These are phyloP conservation scores for Colletotrichum sublineola DNA, from an alignment of 2,329 filamentous ascomycete genomes.

Conservation along the genomic window DNA sequence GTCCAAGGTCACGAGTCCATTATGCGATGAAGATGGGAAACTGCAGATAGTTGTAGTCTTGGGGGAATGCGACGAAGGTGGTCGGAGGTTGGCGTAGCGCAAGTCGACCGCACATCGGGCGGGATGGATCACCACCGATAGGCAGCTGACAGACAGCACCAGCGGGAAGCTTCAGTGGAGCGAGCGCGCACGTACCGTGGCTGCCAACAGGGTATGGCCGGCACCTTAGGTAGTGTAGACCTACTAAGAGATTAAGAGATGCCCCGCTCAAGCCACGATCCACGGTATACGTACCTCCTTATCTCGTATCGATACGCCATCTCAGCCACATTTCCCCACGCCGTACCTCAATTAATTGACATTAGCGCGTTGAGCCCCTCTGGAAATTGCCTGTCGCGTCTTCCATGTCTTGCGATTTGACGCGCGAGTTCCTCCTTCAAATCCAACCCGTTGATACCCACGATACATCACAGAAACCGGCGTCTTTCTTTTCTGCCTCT, in stretches of 20 bases:
- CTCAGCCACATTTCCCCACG: constrained; percentile 26
- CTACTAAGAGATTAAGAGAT: not conserved
- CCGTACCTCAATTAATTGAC: constrained; percentile 1
- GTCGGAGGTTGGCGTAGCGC: constrained; percentile 5
- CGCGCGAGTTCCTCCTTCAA: constrained; percentile 19
- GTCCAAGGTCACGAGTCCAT: constrained; percentile 26
- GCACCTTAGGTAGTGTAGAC: not conserved
- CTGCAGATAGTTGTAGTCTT: not conserved
- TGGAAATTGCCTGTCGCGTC: constrained; percentile 38
- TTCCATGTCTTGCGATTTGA: constrained; percentile 30
- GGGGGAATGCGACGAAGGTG: constrained; percentile 15
- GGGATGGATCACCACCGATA: not conserved
- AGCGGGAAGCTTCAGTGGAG: constrained; percentile 26
- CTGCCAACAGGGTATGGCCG: not conserved
- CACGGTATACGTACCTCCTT: not conserved
- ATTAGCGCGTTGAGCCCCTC: constrained; percentile 36
- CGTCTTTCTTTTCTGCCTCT: not conserved
- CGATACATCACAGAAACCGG: not conserved
- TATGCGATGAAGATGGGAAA: constrained; percentile 13
- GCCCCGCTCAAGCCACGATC: constrained; percentile 28
- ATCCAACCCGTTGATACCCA: not conserved
- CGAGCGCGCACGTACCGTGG: not conserved
- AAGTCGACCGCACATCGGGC: not conserved
- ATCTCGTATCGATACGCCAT: constrained; percentile 26
- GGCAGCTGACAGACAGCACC: constrained; percentile 30